These are phyloP conservation scores for Breviolum minutum DNA, from an alignment of 73 alveolate genomes.

Conservation along the genomic window DNA sequence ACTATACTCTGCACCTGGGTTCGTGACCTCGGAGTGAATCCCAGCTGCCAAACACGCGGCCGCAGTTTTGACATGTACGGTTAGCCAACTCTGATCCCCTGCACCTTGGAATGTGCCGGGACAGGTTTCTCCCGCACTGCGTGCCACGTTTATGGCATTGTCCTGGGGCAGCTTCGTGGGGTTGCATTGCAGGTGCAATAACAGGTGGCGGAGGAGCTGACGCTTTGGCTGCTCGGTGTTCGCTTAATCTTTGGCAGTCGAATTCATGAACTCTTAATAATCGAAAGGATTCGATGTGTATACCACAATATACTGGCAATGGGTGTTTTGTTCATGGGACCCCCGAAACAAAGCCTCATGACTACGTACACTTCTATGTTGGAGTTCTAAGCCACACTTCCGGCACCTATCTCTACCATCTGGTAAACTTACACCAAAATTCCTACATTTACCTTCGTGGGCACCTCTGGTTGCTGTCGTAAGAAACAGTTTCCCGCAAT, in stretches of 20 bases:
- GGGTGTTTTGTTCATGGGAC: neutral
- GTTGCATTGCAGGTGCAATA: neutral
- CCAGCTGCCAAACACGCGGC: neutral
- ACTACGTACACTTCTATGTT: neutral
- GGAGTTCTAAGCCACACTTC: neutral
- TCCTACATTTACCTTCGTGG: conserved; percentile 13
- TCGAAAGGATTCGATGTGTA: neutral
- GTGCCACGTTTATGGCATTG: conserved; percentile 27
- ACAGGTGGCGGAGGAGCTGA: conserved; percentile 36
- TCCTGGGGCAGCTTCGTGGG: conserved; percentile 22
- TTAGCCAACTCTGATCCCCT: conserved; percentile 50
- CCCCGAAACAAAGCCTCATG: conserved; percentile 9
- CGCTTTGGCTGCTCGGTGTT: conserved; percentile 44
- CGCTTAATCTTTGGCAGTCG: neutral
- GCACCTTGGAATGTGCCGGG: neutral
- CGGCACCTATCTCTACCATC: neutral
- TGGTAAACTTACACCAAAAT: neutral
- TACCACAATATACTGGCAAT: neutral
- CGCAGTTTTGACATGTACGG: conserved; percentile 31
- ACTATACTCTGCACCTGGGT: conserved; percentile 3
- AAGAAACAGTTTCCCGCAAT: neutral
- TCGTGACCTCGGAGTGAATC: neutral
- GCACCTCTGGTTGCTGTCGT: neutral
- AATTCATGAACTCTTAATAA: conserved; percentile 22
- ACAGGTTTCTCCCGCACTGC: neutral